A percentile compares a stretch with the other conserved stretches of the same genome.
Conservation (phyloP, 2,329 filamentous ascomycete genomes). For the Venturia aucupariae region DNA sequence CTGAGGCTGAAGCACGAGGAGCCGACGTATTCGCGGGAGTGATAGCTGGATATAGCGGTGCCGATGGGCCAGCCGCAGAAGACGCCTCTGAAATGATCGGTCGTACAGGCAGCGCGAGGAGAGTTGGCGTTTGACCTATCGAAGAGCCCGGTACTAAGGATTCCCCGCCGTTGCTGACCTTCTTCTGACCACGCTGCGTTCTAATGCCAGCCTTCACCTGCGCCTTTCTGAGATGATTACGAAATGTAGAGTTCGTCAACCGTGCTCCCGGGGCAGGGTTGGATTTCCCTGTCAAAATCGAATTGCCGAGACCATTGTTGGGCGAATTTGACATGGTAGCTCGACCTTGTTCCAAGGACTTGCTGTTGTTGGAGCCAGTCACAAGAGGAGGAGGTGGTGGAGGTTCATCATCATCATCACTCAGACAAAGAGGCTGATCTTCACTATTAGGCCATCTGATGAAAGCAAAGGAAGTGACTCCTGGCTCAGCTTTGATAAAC, state of each 20-base stretch:
- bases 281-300: background rate
- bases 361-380: background rate
- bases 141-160: background rate
- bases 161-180: background rate
- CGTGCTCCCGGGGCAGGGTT: too few relatives aligned
- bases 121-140: background rate
- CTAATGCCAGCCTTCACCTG: too few relatives aligned
- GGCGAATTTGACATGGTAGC: background rate
- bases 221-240: background rate
- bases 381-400: background rate
- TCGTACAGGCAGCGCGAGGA: background rate
- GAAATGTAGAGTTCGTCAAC: background rate
- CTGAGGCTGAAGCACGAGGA: background rate
- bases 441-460: background rate
- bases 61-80: background rate
- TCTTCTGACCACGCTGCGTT: background rate
- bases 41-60: background rate
- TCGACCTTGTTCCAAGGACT: too few relatives aligned
- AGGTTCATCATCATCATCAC: slow-evolving; percentile 9
- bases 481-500: background rate
- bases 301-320: background rate
- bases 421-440: background rate
- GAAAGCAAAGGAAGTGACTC: background rate
- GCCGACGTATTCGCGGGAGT: background rate
- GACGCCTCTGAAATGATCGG: background rate